phyloP scores from a whole-genome alignment of 2,329 filamentous ascomycete genomes.

The Cladosporium sp. region DNA sequence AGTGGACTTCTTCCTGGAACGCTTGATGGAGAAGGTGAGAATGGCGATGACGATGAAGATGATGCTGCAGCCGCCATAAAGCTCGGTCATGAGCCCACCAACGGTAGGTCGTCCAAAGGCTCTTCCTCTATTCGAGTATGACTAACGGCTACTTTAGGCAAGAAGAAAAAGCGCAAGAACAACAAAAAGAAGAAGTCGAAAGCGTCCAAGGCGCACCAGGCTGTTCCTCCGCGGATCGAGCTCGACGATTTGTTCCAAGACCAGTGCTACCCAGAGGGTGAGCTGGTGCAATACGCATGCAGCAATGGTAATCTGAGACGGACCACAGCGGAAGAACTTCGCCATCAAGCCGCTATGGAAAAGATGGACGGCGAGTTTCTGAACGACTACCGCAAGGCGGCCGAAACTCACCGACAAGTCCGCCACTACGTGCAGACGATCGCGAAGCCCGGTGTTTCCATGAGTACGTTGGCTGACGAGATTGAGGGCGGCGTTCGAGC shows the following conservation, averaged over 20 bases:
- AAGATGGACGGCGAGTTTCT: constrained; percentile 75
- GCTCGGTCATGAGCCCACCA: neutral
- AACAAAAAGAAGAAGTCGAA: constrained; percentile 76
- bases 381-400: constrained; percentile 72
- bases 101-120: neutral
- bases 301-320: constrained; percentile 67
- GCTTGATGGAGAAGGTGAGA: constrained; percentile 28
- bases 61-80: constrained; percentile 8
- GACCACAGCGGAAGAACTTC: constrained; percentile 78
- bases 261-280: constrained; percentile 66
- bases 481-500: constrained; percentile 78
- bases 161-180: constrained; percentile 16
- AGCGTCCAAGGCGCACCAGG: constrained; percentile 64
- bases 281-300: constrained; percentile 64
- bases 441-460: constrained; percentile 65
- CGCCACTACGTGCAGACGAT: constrained; percentile 78
- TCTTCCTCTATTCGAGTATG: constrained; percentile 3
- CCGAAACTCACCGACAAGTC: constrained; percentile 85
- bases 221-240: constrained; percentile 68
- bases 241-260: constrained; percentile 69
- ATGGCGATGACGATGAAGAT: constrained; percentile 22
- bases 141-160: constrained; percentile 13
- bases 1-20: constrained; percentile 29
- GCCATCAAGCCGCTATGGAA: constrained; percentile 57
- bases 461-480: constrained; percentile 79